Conservation (phyloP, 2,329 filamentous ascomycete genomes). For the Epicoccum nigrum region DNA sequence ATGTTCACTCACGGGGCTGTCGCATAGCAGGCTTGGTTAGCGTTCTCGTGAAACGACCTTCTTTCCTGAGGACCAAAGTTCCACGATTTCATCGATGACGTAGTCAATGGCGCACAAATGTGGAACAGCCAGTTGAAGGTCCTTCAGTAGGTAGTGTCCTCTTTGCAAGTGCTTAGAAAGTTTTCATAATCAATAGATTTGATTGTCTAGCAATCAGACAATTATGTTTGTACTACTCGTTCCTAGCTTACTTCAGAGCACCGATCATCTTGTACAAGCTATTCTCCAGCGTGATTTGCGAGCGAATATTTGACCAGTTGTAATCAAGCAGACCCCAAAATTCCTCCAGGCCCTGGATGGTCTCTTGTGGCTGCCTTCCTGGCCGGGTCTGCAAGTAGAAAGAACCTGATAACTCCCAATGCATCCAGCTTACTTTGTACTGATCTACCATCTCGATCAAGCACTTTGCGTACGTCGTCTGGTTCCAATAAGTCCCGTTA, state of each 20-base stretch:
- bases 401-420: slow-evolving; percentile 42
- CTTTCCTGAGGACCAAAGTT: no score
- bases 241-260: slow-evolving; percentile 25
- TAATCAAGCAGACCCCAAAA: slow-evolving; percentile 42
- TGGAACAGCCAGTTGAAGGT: no score
- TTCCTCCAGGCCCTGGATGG: slow-evolving; percentile 38
- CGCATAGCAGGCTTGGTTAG: no score
- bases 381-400: slow-evolving; percentile 50
- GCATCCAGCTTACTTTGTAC: slow-evolving; percentile 39
- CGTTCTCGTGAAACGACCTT: no score
- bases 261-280: slow-evolving; percentile 42
- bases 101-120: no score
- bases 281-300: slow-evolving; percentile 39
- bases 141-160: no score
- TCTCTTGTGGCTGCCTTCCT: slow-evolving; percentile 27
- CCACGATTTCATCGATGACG: no score
- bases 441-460: slow-evolving; percentile 42
- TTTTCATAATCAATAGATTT: no score
- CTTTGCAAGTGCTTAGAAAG: no score
- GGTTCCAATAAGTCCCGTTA: slow-evolving; percentile 41
- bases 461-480: slow-evolving; percentile 42
- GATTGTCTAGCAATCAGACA: no score
- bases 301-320: slow-evolving; percentile 35
- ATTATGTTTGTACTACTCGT: no score
- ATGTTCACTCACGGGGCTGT: no score